Conservation (phyloP, 192 early-diverging fungal species). For the Spizellomyces punctatus region DNA sequence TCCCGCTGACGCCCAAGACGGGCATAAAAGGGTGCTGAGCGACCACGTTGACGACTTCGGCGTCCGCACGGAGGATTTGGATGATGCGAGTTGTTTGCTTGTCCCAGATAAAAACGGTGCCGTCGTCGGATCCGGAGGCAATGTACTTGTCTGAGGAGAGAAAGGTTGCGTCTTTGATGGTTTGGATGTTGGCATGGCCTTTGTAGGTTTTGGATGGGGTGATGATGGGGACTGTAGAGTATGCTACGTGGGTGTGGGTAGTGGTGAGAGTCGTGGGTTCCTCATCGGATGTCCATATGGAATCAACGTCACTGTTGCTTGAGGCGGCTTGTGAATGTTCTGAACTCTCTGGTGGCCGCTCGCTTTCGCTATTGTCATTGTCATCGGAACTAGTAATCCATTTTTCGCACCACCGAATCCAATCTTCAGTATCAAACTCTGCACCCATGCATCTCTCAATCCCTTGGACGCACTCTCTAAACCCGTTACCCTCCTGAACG, state of each 20-base stretch:
- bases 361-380: too few species aligned
- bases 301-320: not conserved
- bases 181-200: constrained; percentile 33
- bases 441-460: too few species aligned
- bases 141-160: constrained; percentile 64
- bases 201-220: not conserved
- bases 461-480: too few species aligned
- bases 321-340: not conserved
- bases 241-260: not conserved
- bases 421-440: too few species aligned
- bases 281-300: not conserved
- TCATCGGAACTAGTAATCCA: too few species aligned
- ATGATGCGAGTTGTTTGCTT: constrained; percentile 58
- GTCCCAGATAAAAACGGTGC: constrained; percentile 70
- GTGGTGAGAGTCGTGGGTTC: constrained; percentile 1
- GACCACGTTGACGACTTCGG: constrained; percentile 59
- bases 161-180: constrained; percentile 77
- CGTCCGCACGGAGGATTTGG: constrained; percentile 69
- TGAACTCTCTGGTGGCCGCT: too few species aligned
- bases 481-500: too few species aligned
- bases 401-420: too few species aligned
- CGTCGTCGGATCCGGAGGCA: constrained; percentile 79
- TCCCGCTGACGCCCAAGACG: constrained; percentile 69
- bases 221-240: not conserved
- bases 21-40: constrained; percentile 56